phyloP scores from a whole-genome alignment of 2,329 filamentous ascomycete species.

The Albifimbria verrucaria region DNA sequence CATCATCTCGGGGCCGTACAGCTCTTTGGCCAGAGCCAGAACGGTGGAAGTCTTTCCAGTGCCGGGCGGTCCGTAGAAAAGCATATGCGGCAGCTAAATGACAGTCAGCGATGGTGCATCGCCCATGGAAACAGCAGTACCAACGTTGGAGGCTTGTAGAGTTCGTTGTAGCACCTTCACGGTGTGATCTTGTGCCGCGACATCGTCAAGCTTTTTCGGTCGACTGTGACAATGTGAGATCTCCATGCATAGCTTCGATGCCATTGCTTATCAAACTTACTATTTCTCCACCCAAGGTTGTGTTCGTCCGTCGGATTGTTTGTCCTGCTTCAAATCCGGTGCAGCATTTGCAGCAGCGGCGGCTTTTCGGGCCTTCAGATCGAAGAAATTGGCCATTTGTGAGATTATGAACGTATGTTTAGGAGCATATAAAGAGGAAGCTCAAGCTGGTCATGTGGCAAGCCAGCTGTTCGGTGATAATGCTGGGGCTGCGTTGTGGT shows the following conservation, averaged over 20 bases:
- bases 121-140: conserved; percentile 11
- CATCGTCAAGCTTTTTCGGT: conserved; percentile 89
- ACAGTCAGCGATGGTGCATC: conserved; percentile 1
- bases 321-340: conserved; percentile 63
- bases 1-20: conserved; percentile 93
- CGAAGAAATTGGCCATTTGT: conserved; percentile 87
- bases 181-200: conserved; percentile 96
- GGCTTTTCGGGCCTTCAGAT: conserved; percentile 85
- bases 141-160: conserved; percentile 86
- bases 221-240: conserved; percentile 58
- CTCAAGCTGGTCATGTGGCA: too few species aligned
- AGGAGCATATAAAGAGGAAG: too few species aligned
- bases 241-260: neutral
- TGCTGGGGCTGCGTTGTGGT: too few species aligned
- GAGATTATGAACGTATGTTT: too few species aligned
- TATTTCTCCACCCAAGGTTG: conserved; percentile 99
- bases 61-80: conserved; percentile 96
- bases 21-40: conserved; percentile 92
- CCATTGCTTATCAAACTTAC: conserved; percentile 29
- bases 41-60: conserved; percentile 98
- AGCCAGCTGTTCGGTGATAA: too few species aligned
- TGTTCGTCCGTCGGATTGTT: conserved; percentile 55
- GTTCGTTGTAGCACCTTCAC: conserved; percentile 89
- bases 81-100: conserved; percentile 82
- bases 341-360: conserved; percentile 63